A percentile compares a stretch with the other conserved stretches of the same genome.
These are phyloP conservation scores for Hordeum pubiflorum DNA, from an alignment of 202 grass and related monocot species.

Conservation along the genomic window DNA sequence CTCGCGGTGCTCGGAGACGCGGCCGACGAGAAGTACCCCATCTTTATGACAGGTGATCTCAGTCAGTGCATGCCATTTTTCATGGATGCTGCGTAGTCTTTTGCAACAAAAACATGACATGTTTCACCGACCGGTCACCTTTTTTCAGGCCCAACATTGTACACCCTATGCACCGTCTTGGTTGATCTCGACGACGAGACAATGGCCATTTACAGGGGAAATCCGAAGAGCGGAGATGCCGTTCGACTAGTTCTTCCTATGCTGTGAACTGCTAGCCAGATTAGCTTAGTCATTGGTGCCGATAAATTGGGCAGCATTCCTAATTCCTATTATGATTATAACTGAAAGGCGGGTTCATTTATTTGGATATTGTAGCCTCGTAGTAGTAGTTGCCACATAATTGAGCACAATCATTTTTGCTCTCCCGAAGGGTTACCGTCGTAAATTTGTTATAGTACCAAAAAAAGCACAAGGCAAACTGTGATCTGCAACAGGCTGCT, in stretches of 20 bases:
- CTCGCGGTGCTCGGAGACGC: conserved; percentile 58
- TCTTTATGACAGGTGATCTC: conserved; percentile 63
- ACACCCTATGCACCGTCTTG: conserved; percentile 64
- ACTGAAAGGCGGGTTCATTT: background rate
- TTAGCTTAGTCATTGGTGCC: background rate
- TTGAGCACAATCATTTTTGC: background rate
- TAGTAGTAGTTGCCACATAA: background rate
- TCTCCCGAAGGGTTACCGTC: background rate
- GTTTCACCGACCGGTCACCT: background rate
- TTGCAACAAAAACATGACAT: background rate
- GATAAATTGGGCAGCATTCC: background rate
- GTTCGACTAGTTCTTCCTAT: conserved; percentile 37
- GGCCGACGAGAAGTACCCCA: conserved; percentile 59
- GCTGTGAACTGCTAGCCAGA: background rate
- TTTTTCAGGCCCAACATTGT: conserved; percentile 48
- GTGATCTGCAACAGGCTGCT: background rate
- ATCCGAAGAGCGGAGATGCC: conserved; percentile 38
- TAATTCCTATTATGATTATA: background rate
- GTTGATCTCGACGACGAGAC: conserved; percentile 54
- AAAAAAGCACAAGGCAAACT: background rate
- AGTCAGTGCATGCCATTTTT: background rate
- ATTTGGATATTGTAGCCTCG: background rate
- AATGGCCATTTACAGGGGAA: conserved; percentile 60
- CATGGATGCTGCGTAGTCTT: background rate
- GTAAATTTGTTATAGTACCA: background rate